phyloP scores from a whole-genome alignment of 495 filamentous ascomycete genomes.

The Parathielavia hyrcaniae region DNA sequence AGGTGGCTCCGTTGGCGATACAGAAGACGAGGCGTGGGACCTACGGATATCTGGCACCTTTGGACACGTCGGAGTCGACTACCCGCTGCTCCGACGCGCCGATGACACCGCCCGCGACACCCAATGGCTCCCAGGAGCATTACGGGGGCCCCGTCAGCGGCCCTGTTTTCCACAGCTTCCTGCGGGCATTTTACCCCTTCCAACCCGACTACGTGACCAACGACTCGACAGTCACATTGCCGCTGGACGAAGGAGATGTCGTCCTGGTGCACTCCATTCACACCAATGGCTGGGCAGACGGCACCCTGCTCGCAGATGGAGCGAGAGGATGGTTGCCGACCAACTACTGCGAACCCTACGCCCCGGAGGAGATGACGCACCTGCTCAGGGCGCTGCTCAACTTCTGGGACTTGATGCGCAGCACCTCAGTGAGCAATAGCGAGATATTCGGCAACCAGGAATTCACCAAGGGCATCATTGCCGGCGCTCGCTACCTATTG shows the following conservation, averaged over 20 bases:
- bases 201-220: slow-evolving; percentile 61
- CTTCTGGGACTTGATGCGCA: slow-evolving; percentile 84
- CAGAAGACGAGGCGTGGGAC: slow-evolving; percentile 47
- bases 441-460: slow-evolving; percentile 78
- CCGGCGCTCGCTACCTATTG: slow-evolving; percentile 82
- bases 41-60: slow-evolving; percentile 34
- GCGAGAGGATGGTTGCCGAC: slow-evolving; percentile 95
- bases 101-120: slow-evolving; percentile 70
- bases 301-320: slow-evolving; percentile 83
- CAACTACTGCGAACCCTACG: slow-evolving; percentile 95
- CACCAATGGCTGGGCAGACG: slow-evolving; percentile 98
- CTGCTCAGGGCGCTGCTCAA: slow-evolving; percentile 81
- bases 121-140: slow-evolving; percentile 56
- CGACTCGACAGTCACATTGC: slow-evolving; percentile 78
- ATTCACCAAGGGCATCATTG: slow-evolving; percentile 86
- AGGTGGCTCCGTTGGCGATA: slow-evolving; percentile 70
- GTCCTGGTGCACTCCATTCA: slow-evolving; percentile 95
- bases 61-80: slow-evolving; percentile 36
- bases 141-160: slow-evolving; percentile 25
- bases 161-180: slow-evolving; percentile 82
- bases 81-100: slow-evolving; percentile 46
- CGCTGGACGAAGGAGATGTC: slow-evolving; percentile 82
- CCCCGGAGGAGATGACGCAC: slow-evolving; percentile 74
- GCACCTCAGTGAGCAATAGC: slow-evolving; percentile 55
- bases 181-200: slow-evolving; percentile 94